Evolutionary conservation across 148 eudicot genomes (phyloP).

Genomic region (Amaranthus palmeri): DNA sequence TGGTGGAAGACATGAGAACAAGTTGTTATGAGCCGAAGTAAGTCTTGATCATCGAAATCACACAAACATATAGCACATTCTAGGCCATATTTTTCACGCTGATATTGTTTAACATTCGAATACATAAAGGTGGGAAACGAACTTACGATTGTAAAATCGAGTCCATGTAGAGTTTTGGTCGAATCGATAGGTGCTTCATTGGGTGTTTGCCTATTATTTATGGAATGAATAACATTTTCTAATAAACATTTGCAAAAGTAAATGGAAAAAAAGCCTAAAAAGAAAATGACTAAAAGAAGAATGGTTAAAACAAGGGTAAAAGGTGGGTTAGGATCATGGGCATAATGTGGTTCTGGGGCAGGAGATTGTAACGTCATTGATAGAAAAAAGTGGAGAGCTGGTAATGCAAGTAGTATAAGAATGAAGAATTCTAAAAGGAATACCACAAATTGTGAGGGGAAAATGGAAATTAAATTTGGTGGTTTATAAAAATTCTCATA

Average conservation of each 20-base stretch:
- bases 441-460: constrained; percentile 19
- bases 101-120: constrained; percentile 48
- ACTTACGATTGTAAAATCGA: constrained; percentile 41
- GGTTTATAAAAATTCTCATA: background rate
- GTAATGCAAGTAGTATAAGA: constrained; percentile 19
- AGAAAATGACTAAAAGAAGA: constrained; percentile 48
- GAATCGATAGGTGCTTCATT: constrained; percentile 31
- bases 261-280: constrained; percentile 62
- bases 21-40: constrained; percentile 46
- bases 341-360: constrained; percentile 17
- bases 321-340: constrained; percentile 39
- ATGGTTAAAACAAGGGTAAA: constrained; percentile 53
- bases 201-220: constrained; percentile 36
- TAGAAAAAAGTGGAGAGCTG: constrained; percentile 29
- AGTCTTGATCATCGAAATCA: constrained; percentile 46
- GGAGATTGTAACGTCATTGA: constrained; percentile 24
- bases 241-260: constrained; percentile 66
- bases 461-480: constrained; percentile 9
- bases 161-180: constrained; percentile 27
- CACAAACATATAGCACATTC: constrained; percentile 82
- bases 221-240: constrained; percentile 33
- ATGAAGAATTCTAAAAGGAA: constrained; percentile 23
- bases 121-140: constrained; percentile 60
- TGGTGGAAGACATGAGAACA: constrained; percentile 79
- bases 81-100: constrained; percentile 49